Percentiles rank a stretch among this genome's conserved stretches.
Evolutionary conservation across 2,329 filamentous ascomycete species (phyloP).

Genomic region (Xylogone sp.): DNA sequence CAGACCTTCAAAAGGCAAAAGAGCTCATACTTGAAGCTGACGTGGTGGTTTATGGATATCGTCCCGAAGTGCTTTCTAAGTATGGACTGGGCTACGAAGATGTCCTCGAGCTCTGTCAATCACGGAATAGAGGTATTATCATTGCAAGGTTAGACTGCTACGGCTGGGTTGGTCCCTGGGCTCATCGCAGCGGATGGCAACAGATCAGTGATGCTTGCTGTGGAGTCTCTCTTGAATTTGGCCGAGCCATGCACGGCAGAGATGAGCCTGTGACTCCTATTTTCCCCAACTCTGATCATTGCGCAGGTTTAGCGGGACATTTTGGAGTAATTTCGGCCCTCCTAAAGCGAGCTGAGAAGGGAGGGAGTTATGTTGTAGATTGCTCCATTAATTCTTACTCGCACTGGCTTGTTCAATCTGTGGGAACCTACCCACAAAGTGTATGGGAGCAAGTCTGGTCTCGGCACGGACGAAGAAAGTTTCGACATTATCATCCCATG

Average conservation of each 20-base stretch:
- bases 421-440: constrained; percentile 33
- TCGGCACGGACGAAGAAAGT: constrained; percentile 40
- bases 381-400: constrained; percentile 38
- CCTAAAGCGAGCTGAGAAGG: constrained; percentile 31
- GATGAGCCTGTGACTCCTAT: constrained; percentile 38
- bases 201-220: constrained; percentile 31
- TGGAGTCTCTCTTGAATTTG: constrained; percentile 42
- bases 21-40: constrained; percentile 45
- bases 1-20: constrained; percentile 35
- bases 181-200: constrained; percentile 44
- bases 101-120: constrained; percentile 33
- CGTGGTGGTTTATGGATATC: constrained; percentile 50
- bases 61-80: constrained; percentile 37
- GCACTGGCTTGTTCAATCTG: constrained; percentile 34
- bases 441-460: constrained; percentile 46
- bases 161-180: constrained; percentile 41
- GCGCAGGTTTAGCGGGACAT: constrained; percentile 37
- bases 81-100: constrained; percentile 36
- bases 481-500: constrained; percentile 48
- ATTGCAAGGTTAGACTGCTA: constrained; percentile 48
- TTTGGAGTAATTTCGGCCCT: constrained; percentile 39
- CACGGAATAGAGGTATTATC: constrained; percentile 40
- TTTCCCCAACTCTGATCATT: constrained; percentile 39
- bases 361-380: constrained; percentile 36
- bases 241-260: constrained; percentile 37